phyloP scores from a whole-genome alignment of 257 asterid species.

The Verbena officinalis region DNA sequence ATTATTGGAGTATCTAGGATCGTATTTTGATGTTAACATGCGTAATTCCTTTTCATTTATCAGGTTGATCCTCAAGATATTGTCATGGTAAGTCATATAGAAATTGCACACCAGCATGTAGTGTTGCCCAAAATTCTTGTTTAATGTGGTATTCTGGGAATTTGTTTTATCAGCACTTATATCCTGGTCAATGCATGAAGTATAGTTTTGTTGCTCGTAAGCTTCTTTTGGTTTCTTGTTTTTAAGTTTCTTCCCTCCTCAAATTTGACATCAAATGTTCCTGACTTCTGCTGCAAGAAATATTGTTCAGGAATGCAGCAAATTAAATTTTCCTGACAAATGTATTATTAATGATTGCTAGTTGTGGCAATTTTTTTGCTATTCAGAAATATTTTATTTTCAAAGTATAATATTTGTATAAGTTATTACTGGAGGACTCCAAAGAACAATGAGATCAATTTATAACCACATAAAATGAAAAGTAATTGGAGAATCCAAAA shows the following conservation, averaged over 20 bases:
- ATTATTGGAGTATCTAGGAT: constrained; percentile 9
- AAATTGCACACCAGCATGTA: constrained; percentile 1
- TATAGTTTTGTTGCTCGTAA: constrained; percentile 18
- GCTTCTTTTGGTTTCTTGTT: constrained; percentile 25
- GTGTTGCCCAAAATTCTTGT: constrained; percentile 8
- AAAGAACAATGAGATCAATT: not conserved
- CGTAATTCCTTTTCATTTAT: constrained; percentile 23
- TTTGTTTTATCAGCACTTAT: not conserved
- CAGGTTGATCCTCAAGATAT: constrained; percentile 99
- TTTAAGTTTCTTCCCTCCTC: not conserved
- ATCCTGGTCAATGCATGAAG: constrained; percentile 17
- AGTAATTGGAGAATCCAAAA: not conserved
- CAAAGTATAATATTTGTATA: not conserved
- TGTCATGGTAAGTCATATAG: constrained; percentile 75
- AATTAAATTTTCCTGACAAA: not conserved
- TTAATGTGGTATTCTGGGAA: constrained; percentile 7
- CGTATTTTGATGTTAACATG: constrained; percentile 10
- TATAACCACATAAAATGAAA: not conserved
- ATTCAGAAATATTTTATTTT: not conserved
- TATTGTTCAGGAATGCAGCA: not conserved
- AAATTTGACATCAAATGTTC: not conserved
- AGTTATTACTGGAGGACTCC: not conserved
- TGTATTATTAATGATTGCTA: not conserved
- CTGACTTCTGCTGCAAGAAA: not conserved
- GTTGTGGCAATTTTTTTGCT: not conserved